These are phyloP conservation scores for Apiotrichum brassicae DNA, from an alignment of 1,284 basidiomycete species.

Conservation along the genomic window DNA sequence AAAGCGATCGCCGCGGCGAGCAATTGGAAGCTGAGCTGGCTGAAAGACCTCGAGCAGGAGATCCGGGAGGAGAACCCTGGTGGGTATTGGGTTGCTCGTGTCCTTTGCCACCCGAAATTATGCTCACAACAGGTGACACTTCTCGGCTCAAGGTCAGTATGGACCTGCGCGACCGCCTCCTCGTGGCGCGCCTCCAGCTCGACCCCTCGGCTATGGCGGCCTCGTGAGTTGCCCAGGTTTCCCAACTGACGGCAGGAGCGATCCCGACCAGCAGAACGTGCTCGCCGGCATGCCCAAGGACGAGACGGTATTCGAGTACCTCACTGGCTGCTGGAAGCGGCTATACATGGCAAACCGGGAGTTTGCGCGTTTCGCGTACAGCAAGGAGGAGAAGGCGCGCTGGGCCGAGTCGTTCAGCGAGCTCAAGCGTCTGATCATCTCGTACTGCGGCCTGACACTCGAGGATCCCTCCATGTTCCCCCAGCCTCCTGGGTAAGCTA, in stretches of 20 bases:
- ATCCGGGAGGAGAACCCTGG: slow-evolving; percentile 60
- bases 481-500: slow-evolving; percentile 61
- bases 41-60: slow-evolving; percentile 70
- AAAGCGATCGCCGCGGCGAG: slow-evolving; percentile 62
- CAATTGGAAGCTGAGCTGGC: slow-evolving; percentile 70
- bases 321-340: slow-evolving; percentile 86
- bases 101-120: too few species aligned
- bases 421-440: slow-evolving; percentile 71
- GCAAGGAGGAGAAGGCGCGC: slow-evolving; percentile 57
- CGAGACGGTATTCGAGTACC: slow-evolving; percentile 84
- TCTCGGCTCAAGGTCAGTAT: slow-evolving; percentile 33
- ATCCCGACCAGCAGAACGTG: slow-evolving; percentile 69
- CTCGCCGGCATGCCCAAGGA: slow-evolving; percentile 69
- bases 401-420: slow-evolving; percentile 64
- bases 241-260: slow-evolving; percentile 48
- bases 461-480: slow-evolving; percentile 92
- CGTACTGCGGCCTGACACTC: slow-evolving; percentile 81
- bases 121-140: slow-evolving; percentile 3
- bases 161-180: slow-evolving; percentile 52
- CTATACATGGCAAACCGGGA: slow-evolving; percentile 57
- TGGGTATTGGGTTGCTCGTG: slow-evolving; percentile 36
- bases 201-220: slow-evolving; percentile 62
- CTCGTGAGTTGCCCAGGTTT: slow-evolving; percentile 19
- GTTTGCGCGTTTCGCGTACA: slow-evolving; percentile 60
- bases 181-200: slow-evolving; percentile 82